These are phyloP conservation scores for Vaccinium vitisidaea DNA, from an alignment of 148 eudicot genomes.

Conservation along the genomic window DNA sequence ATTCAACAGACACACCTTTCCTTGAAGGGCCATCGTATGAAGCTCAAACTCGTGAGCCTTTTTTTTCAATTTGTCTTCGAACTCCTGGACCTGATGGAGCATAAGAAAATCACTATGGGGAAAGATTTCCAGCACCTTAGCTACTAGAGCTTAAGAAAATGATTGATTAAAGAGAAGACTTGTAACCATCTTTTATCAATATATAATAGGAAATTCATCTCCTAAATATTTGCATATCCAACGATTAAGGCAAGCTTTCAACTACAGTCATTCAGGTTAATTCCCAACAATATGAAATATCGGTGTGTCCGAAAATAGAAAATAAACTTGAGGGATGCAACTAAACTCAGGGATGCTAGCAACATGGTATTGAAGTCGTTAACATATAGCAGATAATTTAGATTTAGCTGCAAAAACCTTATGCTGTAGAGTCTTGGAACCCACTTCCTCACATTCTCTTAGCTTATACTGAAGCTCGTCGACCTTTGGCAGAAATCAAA, in stretches of 20 bases:
- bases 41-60: slow-evolving; percentile 17
- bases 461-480: slow-evolving; percentile 67
- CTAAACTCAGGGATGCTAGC: background rate
- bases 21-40: slow-evolving; percentile 18
- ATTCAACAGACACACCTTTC: slow-evolving; percentile 7
- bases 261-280: too few species aligned
- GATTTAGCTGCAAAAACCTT: slow-evolving; percentile 31
- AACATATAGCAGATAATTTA: background rate
- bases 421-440: slow-evolving; percentile 48
- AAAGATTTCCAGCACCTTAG: slow-evolving; percentile 47
- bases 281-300: background rate
- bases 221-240: background rate
- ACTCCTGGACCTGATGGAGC: slow-evolving; percentile 53
- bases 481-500: slow-evolving; percentile 40
- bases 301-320: background rate
- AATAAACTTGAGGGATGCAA: background rate
- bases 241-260: background rate
- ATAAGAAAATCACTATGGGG: slow-evolving; percentile 7
- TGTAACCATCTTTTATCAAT: background rate
- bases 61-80: slow-evolving; percentile 38
- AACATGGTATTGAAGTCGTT: background rate
- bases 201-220: background rate
- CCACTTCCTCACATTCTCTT: slow-evolving; percentile 46
- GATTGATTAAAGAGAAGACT: slow-evolving; percentile 23
- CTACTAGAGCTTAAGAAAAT: slow-evolving; percentile 26